These are phyloP conservation scores for Coniochaeta sp. DNA, from an alignment of 2,329 filamentous ascomycete genomes.

Conservation along the genomic window DNA sequence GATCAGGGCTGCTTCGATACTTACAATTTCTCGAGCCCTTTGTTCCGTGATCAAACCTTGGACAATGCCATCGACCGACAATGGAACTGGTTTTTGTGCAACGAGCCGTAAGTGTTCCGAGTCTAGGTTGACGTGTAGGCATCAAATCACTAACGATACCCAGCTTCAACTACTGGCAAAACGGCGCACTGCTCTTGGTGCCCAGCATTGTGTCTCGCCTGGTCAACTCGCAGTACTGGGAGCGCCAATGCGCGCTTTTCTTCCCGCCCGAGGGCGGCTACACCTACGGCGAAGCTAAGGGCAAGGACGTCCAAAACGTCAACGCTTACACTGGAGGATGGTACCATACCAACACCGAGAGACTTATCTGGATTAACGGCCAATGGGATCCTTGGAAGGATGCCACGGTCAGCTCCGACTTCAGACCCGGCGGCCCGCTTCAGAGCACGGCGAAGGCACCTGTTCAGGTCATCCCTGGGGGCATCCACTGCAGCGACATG, in stretches of 20 bases:
- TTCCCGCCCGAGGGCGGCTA: conserved; percentile 27
- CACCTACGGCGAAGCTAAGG: conserved; percentile 22
- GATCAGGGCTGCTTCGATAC: conserved; percentile 39
- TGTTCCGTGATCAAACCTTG: conserved; percentile 26
- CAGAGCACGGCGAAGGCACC: conserved; percentile 22
- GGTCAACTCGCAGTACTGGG: conserved; percentile 27
- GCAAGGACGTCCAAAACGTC: conserved; percentile 21
- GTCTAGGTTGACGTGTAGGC: too few relatives aligned
- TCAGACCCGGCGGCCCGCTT: conserved; percentile 29
- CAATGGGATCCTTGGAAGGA: conserved; percentile 32
- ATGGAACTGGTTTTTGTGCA: conserved; percentile 50
- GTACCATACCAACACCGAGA: conserved; percentile 29
- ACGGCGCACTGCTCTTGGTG: conserved; percentile 33
- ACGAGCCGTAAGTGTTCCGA: conserved; percentile 29
- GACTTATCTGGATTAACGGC: conserved; percentile 31
- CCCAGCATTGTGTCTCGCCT: conserved; percentile 33
- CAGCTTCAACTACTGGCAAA: conserved; percentile 31
- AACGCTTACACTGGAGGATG: conserved; percentile 33
- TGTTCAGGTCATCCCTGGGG: conserved; percentile 24
- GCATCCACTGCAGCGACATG: conserved; percentile 31
- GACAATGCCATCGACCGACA: conserved; percentile 39
- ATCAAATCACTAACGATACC: neutral
- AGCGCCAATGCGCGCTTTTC: conserved; percentile 35
- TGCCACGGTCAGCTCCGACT: conserved; percentile 25
- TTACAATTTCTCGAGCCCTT: conserved; percentile 34